These are phyloP conservation scores for Coemansia sp. DNA, from an alignment of 192 early-diverging fungal species.

Conservation along the genomic window DNA sequence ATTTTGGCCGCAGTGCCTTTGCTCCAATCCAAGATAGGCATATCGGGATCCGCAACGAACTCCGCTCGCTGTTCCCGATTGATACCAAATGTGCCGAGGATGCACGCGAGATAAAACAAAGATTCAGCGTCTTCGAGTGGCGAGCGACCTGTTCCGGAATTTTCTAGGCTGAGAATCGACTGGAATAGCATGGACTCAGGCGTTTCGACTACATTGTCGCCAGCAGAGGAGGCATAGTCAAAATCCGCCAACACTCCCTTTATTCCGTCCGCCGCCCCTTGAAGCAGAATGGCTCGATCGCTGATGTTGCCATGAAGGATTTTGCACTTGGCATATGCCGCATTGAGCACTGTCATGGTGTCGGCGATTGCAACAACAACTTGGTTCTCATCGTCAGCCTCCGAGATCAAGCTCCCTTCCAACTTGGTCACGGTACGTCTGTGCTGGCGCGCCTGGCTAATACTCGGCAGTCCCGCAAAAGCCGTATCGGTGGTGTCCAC, in stretches of 20 bases:
- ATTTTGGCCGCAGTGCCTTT: not conserved
- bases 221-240: conserved; percentile 6
- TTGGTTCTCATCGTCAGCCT: not conserved
- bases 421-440: too few relatives aligned
- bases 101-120: not conserved
- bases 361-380: not conserved
- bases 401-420: too few relatives aligned
- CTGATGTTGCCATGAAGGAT: not conserved
- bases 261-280: not conserved
- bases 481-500: not conserved
- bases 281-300: too few relatives aligned
- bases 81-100: not conserved
- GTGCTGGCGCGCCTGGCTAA: too few relatives aligned
- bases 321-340: not conserved
- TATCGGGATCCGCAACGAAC: not conserved
- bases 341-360: not conserved
- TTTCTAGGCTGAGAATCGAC: conserved; percentile 9
- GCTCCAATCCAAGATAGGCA: not conserved
- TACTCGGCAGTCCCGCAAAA: not conserved
- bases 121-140: conserved; percentile 20
- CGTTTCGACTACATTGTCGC: not conserved
- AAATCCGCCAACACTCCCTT: conserved; percentile 18
- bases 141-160: not conserved
- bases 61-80: not conserved
- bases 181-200: not conserved